A percentile compares a stretch with the other conserved stretches of the same genome.
Evolutionary conservation across 768 basidiomycete species (phyloP).

Genomic region (Lepiota venenata): DNA sequence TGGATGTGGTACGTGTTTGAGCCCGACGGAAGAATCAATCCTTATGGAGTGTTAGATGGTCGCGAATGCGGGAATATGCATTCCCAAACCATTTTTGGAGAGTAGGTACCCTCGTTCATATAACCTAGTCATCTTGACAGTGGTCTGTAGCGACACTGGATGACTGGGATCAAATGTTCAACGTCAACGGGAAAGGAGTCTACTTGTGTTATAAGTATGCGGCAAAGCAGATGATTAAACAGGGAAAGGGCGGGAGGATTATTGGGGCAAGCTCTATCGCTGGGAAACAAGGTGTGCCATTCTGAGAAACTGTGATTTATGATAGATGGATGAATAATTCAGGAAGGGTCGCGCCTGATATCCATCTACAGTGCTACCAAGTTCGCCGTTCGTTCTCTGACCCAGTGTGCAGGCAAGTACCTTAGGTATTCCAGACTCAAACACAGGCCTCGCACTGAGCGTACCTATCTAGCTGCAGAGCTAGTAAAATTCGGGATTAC

Average conservation of each 20-base stretch:
- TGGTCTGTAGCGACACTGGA: slow-evolving; percentile 26
- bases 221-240: slow-evolving; percentile 55
- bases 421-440: not conserved
- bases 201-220: slow-evolving; percentile 67
- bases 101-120: not conserved
- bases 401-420: slow-evolving; percentile 32
- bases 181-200: slow-evolving; percentile 53
- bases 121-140: not conserved
- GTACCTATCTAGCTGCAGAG: slow-evolving; percentile 26
- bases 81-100: slow-evolving; percentile 9
- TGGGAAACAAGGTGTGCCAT: slow-evolving; percentile 24
- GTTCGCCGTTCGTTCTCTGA: slow-evolving; percentile 37
- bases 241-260: slow-evolving; percentile 51
- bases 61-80: slow-evolving; percentile 10
- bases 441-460: not conserved
- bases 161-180: slow-evolving; percentile 38
- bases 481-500: slow-evolving; percentile 34
- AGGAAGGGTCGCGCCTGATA: not conserved
- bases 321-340: not conserved
- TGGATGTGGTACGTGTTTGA: slow-evolving; percentile 17
- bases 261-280: slow-evolving; percentile 39
- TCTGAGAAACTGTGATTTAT: not conserved
- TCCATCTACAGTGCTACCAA: slow-evolving; percentile 32
- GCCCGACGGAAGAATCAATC: not conserved
- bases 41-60: slow-evolving; percentile 7